These are phyloP conservation scores for Aspergillus sclerotiicarbonarius DNA, from an alignment of 495 filamentous ascomycete genomes.

Conservation along the genomic window DNA sequence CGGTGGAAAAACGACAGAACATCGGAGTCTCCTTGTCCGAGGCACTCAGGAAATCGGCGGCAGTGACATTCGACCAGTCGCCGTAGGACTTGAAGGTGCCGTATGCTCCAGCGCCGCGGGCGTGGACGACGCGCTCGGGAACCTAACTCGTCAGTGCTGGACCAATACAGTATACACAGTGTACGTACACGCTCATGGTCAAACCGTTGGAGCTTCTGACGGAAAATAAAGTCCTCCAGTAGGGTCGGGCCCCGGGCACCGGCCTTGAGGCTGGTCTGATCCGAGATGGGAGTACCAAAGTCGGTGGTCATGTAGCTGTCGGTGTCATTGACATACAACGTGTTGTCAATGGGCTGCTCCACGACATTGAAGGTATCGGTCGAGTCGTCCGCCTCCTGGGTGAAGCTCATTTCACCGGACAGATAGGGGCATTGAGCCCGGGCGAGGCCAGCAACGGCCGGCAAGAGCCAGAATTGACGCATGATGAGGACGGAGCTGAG, in stretches of 20 bases:
- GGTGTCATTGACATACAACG: conserved; percentile 56
- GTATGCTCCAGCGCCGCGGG: conserved; percentile 64
- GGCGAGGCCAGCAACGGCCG: conserved; percentile 2
- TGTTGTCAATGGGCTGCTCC: conserved; percentile 49
- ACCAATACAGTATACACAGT: conserved; percentile 6
- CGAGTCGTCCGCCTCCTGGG: background rate
- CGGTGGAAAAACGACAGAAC: conserved; percentile 71
- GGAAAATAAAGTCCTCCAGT: conserved; percentile 75
- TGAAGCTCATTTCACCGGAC: conserved; percentile 3
- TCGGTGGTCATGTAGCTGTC: conserved; percentile 64
- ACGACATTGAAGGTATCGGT: conserved; percentile 28
- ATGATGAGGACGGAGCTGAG: background rate
- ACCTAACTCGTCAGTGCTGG: conserved; percentile 23
- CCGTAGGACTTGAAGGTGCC: conserved; percentile 72
- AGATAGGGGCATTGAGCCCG: conserved; percentile 4
- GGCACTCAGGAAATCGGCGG: conserved; percentile 61
- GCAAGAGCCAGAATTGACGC: conserved; percentile 2
- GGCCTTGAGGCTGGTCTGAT: conserved; percentile 65
- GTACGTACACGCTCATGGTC: conserved; percentile 63
- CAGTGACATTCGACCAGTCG: conserved; percentile 71
- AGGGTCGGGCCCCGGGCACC: conserved; percentile 67
- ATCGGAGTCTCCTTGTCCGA: conserved; percentile 65
- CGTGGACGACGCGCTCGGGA: conserved; percentile 59
- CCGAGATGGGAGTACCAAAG: conserved; percentile 64
- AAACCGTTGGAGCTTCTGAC: conserved; percentile 75